A percentile compares a stretch with the other conserved stretches of the same genome.
phyloP scores from a whole-genome alignment of 1,284 basidiomycete genomes.

The Porogramme epimiltina region DNA sequence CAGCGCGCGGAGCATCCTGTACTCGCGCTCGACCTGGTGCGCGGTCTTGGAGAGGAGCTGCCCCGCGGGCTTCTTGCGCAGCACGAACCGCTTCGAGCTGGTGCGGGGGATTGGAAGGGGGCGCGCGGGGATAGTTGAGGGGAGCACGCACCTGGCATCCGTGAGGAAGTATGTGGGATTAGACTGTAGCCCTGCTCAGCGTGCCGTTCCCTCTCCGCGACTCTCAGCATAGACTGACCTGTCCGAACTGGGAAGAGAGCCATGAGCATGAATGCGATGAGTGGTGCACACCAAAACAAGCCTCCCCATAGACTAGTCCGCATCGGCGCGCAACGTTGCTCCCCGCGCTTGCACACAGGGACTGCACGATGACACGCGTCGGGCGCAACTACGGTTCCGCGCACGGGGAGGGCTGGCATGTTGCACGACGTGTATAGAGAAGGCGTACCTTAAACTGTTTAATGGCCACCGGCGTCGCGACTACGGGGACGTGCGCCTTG shows the following conservation, averaged over 20 bases:
- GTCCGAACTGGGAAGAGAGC: conserved; percentile 63
- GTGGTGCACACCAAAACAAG: too few species aligned
- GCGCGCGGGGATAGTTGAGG: not conserved
- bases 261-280: too few species aligned
- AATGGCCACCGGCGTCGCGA: conserved; percentile 72
- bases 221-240: conserved; percentile 45
- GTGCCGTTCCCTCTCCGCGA: not conserved
- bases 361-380: too few species aligned
- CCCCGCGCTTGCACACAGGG: too few species aligned
- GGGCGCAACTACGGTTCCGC: too few species aligned
- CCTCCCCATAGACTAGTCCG: not conserved
- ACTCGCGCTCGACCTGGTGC: conserved; percentile 94
- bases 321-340: too few species aligned
- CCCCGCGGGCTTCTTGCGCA: conserved; percentile 94
- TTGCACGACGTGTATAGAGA: conserved; percentile 30
- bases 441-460: conserved; percentile 88
- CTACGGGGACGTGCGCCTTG: conserved; percentile 50
- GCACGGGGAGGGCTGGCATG: conserved; percentile 4
- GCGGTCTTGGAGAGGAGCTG: conserved; percentile 85
- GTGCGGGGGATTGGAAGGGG: not conserved
- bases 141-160: conserved; percentile 59
- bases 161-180: conserved; percentile 95
- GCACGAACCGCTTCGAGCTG: conserved; percentile 73
- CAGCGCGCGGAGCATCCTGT: conserved; percentile 76
- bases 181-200: conserved; percentile 50